Percentiles rank a stretch among this genome's conserved stretches.
Conservation (phyloP, 345 rosid genomes). For the Eucalyptus camaldulensis region DNA sequence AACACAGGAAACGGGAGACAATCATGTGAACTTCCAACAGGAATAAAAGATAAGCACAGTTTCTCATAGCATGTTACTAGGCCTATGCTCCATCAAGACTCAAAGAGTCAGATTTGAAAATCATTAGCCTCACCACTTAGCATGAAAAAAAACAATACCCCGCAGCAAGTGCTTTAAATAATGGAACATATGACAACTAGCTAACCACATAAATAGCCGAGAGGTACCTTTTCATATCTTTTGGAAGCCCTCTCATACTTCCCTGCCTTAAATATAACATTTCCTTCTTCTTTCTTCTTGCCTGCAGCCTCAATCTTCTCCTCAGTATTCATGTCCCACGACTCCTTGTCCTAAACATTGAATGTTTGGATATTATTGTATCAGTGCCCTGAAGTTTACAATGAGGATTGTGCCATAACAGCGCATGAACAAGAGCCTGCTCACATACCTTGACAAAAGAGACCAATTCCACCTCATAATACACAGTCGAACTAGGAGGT, state of each 20-base stretch:
- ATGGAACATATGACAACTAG: not conserved
- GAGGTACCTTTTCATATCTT: constrained; percentile 80
- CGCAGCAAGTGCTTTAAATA: not conserved
- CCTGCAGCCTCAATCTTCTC: constrained; percentile 89
- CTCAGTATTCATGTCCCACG: constrained; percentile 90
- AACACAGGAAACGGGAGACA: not conserved
- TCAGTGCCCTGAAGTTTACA: not conserved
- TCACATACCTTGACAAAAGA: constrained; percentile 54
- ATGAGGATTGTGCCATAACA: not conserved
- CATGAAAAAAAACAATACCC: not conserved
- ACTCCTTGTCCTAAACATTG: constrained; percentile 61
- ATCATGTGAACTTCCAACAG: not conserved
- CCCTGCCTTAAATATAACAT: constrained; percentile 63
- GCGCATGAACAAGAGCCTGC: not conserved
- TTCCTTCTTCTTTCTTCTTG: constrained; percentile 95
- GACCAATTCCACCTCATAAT: constrained; percentile 67
- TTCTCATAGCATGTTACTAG: not conserved
- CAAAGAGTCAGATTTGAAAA: not conserved
- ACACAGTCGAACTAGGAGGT: constrained; percentile 62
- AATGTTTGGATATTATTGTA: not conserved
- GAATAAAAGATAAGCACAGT: not conserved
- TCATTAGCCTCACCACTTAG: not conserved
- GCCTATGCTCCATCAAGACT: not conserved
- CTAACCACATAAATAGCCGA: not conserved
- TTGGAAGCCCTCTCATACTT: constrained; percentile 69